A percentile compares a stretch with the other conserved stretches of the same genome.
These are phyloP conservation scores for Lotus japonicus DNA, from an alignment of 306 rosid genomes.

Conservation along the genomic window DNA sequence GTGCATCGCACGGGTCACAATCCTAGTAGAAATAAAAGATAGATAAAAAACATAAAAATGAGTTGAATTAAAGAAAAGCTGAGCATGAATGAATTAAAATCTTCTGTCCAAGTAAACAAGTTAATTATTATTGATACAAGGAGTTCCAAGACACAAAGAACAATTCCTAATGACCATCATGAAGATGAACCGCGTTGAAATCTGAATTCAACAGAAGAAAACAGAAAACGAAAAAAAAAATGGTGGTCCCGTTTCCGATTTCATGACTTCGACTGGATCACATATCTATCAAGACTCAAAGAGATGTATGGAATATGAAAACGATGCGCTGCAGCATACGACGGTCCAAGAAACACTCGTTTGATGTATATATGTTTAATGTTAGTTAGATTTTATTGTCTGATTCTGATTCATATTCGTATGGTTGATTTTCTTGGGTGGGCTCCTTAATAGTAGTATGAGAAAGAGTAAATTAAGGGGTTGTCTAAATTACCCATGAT, in stretches of 20 bases:
- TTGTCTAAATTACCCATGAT: too few species aligned
- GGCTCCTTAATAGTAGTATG: too few species aligned
- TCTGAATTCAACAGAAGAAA: background rate
- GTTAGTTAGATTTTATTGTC: background rate
- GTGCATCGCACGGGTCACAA: too few species aligned
- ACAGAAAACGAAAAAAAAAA: background rate
- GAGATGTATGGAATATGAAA: background rate
- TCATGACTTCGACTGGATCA: background rate
- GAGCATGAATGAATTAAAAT: too few species aligned
- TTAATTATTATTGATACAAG: background rate
- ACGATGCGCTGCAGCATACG: background rate
- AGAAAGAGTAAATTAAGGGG: too few species aligned
- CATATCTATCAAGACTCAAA: too few species aligned
- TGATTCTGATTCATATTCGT: background rate
- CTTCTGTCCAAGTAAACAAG: too few species aligned
- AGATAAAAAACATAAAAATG: too few species aligned
- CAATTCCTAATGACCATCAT: background rate
- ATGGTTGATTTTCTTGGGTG: background rate
- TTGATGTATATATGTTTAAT: constrained; percentile 12
- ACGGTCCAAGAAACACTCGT: background rate
- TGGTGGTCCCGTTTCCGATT: background rate
- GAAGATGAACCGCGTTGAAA: constrained; percentile 27
- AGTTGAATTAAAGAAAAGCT: too few species aligned
- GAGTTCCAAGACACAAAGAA: background rate
- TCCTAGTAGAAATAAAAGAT: too few species aligned